These are phyloP conservation scores for Diophrys sp. DNA, from an alignment of 73 alveolate species.

Conservation along the genomic window DNA sequence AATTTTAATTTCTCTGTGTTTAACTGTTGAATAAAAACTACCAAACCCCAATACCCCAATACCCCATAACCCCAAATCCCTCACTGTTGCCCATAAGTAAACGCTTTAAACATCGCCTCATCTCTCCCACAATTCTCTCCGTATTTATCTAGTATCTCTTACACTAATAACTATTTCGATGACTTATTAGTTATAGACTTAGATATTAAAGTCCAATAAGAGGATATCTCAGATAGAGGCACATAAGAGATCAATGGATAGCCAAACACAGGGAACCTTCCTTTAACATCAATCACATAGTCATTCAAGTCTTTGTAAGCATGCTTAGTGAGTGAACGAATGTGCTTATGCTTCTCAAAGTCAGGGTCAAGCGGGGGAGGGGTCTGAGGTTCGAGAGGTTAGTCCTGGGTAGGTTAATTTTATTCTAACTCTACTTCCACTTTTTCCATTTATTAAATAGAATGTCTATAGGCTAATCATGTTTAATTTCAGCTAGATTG, in stretches of 20 bases:
- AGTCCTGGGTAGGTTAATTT: slow-evolving; percentile 1
- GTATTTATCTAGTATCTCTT: neutral
- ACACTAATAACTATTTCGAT: neutral
- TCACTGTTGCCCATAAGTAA: neutral
- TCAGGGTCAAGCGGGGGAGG: slow-evolving; percentile 17
- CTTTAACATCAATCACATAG: neutral
- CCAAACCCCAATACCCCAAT: too few relatives aligned
- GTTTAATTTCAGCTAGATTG: slow-evolving; percentile 7
- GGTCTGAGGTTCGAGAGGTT: slow-evolving; percentile 1
- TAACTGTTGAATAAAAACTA: too few relatives aligned
- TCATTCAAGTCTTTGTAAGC: slow-evolving; percentile 22
- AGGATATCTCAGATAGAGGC: neutral
- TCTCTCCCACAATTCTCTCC: neutral
- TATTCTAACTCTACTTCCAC: neutral
- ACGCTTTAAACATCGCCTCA: neutral
- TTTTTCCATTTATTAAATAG: slow-evolving; percentile 6
- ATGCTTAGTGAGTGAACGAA: slow-evolving; percentile 22
- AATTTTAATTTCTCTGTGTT: too few relatives aligned
- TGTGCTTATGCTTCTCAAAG: slow-evolving; percentile 14
- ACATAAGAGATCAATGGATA: neutral
- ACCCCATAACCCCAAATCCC: too few relatives aligned
- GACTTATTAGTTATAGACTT: neutral
- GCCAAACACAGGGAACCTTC: neutral
- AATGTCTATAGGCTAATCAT: slow-evolving; percentile 2
- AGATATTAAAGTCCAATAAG: neutral